Evolutionary conservation across 2,329 filamentous ascomycete species (phyloP).

Genomic region (Arachnomyces sp.): DNA sequence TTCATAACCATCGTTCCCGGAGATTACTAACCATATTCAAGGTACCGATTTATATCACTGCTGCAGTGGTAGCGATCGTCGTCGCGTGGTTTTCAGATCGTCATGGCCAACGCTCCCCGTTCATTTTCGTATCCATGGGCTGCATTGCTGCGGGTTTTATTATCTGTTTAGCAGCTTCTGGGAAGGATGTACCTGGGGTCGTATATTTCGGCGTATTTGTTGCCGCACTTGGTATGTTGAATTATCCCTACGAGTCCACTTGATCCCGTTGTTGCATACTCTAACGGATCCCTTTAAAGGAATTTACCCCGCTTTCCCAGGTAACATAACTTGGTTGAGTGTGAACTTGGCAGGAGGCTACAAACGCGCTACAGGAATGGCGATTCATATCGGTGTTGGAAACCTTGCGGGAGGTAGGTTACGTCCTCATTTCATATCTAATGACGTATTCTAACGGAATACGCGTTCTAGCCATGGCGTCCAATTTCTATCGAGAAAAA

Average conservation of each 20-base stretch:
- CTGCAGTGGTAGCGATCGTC: conserved; percentile 29
- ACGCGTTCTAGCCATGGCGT: conserved; percentile 51
- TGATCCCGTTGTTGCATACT: conserved; percentile 2
- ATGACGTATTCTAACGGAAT: conserved; percentile 4
- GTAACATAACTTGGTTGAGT: conserved; percentile 49
- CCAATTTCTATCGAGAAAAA: conserved; percentile 58
- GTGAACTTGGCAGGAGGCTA: conserved; percentile 52
- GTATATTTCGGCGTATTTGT: conserved; percentile 44
- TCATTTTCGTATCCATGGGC: conserved; percentile 48
- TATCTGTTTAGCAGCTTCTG: conserved; percentile 37
- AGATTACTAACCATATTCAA: conserved; percentile 4
- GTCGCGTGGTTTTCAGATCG: conserved; percentile 53
- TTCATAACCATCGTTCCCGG: neutral
- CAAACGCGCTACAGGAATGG: conserved; percentile 55
- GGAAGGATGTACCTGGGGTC: conserved; percentile 31
- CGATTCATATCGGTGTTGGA: conserved; percentile 55
- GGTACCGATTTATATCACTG: conserved; percentile 35
- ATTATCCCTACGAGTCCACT: neutral
- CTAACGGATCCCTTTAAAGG: conserved; percentile 15
- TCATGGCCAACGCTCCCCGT: conserved; percentile 46
- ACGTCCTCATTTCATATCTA: neutral
- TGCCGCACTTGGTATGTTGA: conserved; percentile 35
- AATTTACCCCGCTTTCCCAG: conserved; percentile 41
- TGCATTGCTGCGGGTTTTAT: conserved; percentile 52
- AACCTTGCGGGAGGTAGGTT: conserved; percentile 39